Evolutionary conservation across 2,329 filamentous ascomycete genomes (phyloP).

Genomic region (Trichophyton rubrum): DNA sequence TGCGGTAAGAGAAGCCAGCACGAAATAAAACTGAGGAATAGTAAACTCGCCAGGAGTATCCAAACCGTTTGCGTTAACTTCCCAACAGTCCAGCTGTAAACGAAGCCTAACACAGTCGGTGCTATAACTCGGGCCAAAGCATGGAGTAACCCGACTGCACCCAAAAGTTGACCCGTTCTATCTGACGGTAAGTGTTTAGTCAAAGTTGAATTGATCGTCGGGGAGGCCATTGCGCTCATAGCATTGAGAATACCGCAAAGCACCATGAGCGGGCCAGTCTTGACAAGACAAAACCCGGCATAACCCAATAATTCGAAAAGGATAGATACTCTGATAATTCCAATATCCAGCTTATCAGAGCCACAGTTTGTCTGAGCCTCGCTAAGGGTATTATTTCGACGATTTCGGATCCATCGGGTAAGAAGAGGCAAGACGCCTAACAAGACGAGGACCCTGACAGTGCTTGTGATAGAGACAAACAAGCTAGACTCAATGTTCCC

Average conservation of each 20-base stretch:
- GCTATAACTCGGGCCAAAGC: conserved; percentile 66
- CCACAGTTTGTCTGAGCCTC: conserved; percentile 46
- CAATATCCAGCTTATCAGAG: conserved; percentile 65
- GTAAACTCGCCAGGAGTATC: conserved; percentile 55
- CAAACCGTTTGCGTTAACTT: conserved; percentile 73
- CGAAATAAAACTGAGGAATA: conserved; percentile 51
- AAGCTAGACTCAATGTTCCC: conserved; percentile 64
- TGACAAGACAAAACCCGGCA: conserved; percentile 58
- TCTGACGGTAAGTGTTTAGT: conserved; percentile 85
- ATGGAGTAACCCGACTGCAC: conserved; percentile 75
- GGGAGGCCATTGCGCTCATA: conserved; percentile 71
- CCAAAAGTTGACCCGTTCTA: conserved; percentile 72
- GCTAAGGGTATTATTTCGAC: conserved; percentile 9
- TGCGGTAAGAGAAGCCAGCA: conserved; percentile 62
- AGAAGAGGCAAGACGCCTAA: conserved; percentile 62
- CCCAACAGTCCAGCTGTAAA: conserved; percentile 72
- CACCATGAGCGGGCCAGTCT: conserved; percentile 53
- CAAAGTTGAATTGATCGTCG: conserved; percentile 68
- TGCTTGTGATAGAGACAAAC: conserved; percentile 70
- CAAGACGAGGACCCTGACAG: conserved; percentile 61
- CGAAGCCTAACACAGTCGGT: conserved; percentile 70
- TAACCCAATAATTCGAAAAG: conserved; percentile 65
- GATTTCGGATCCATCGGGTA: conserved; percentile 58
- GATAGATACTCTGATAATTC: conserved; percentile 61
- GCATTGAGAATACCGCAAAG: conserved; percentile 59